Evolutionary conservation across 2,329 filamentous ascomycete species (phyloP), one percentile per base, ranked within the genome.

Genomic region (Cladophialophora bantiana): DNA sequence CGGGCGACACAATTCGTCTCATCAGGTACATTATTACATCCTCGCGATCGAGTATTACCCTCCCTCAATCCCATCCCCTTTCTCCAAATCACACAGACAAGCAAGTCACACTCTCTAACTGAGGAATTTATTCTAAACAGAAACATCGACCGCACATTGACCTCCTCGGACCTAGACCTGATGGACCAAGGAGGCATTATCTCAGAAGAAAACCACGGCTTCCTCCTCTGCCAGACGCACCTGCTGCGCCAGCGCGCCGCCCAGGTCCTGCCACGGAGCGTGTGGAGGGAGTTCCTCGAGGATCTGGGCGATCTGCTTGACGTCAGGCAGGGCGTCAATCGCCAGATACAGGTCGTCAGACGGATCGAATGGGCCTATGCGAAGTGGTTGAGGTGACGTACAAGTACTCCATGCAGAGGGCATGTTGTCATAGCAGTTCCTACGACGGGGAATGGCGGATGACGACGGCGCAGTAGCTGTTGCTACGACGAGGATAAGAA

Each of bases 341-440:
- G 89, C 72, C 94, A 98, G 81, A 84, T 89, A 67, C 89, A 88
- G 76, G 91, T 94, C 52, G 81, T 97, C 62, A 88, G 94, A 73
- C 86, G 95, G 67, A 93, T 98, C 72, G 85, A 92, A 69, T 98
- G 95, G 94, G 90, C 91, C 3, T 98, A 97, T 82, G 87, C 87
- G 1, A 89, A 89, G 76, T 97, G 91, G 90, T 76, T 92, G 40
- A 59, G 38, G 45, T 71, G 53, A 70, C n/a, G 26, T 26, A 26
- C 26, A 26, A 26, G 26, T 26, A 26, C 26, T 26, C 26, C 26
- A 26, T 26, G 3, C 26, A 26, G 26, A 26, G 26, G 26, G 26
- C 26, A 26, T 26, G 26, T 26, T 26, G 26, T 26, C 26, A 3
- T 26, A 3, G 12, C 36, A 13, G 10, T 4, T 40, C 36, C 36